These are phyloP conservation scores for Solanum ahanhuiri DNA, from an alignment of 257 asterid species.

Conservation along the genomic window DNA sequence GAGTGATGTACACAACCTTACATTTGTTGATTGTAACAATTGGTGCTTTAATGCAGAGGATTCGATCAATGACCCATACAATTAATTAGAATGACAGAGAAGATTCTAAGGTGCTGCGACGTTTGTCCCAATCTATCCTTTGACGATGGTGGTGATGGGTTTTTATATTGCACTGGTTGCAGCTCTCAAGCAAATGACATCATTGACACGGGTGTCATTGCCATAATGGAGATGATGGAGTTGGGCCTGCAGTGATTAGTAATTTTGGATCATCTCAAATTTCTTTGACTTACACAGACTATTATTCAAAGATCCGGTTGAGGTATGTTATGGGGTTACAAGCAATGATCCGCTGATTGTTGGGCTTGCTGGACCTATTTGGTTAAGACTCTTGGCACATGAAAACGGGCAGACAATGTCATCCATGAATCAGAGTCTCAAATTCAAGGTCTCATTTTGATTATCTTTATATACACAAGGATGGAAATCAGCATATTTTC, in stretches of 20 bases:
- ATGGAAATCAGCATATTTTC: not conserved
- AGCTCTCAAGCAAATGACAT: conserved; percentile 46
- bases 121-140: conserved; percentile 30
- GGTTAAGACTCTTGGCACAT: conserved; percentile 57
- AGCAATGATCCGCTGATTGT: conserved; percentile 50
- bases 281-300: conserved; percentile 29
- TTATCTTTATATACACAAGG: not conserved
- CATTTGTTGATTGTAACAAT: not conserved
- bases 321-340: conserved; percentile 63
- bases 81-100: not conserved
- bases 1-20: not conserved
- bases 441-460: conserved; percentile 25
- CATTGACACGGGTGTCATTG: conserved; percentile 30
- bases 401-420: conserved; percentile 56
- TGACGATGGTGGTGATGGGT: conserved; percentile 41
- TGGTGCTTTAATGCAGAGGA: not conserved
- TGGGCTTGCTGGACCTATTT: conserved; percentile 49
- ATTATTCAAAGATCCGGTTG: conserved; percentile 36
- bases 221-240: conserved; percentile 27
- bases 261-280: conserved; percentile 37
- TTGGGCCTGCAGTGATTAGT: conserved; percentile 38
- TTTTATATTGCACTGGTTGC: conserved; percentile 39
- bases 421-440: conserved; percentile 54
- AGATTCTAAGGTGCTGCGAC: conserved; percentile 20
- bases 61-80: not conserved